These are phyloP conservation scores for Alternaria triticina DNA, from an alignment of 2,329 filamentous ascomycete genomes.

Conservation along the genomic window DNA sequence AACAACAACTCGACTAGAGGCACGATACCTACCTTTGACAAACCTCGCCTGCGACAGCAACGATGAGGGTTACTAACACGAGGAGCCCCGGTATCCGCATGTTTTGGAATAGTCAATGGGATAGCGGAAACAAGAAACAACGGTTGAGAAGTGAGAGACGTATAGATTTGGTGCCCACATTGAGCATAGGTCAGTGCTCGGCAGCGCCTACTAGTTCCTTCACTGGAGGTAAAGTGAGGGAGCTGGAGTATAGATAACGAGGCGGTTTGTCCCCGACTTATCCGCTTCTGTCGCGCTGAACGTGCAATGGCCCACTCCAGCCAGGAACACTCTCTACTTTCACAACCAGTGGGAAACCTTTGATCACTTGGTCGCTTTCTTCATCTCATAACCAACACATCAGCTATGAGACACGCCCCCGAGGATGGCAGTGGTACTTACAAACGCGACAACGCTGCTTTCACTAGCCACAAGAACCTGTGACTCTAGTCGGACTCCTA, in stretches of 20 bases:
- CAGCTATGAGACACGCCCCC: neutral
- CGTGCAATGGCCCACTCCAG: neutral
- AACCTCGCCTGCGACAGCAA: neutral
- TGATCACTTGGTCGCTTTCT: neutral
- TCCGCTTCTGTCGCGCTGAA: neutral
- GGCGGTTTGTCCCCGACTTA: neutral
- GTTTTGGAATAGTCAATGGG: neutral
- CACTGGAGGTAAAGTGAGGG: neutral
- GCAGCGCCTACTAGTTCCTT: neutral
- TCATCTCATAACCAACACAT: neutral
- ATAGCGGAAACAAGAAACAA: neutral
- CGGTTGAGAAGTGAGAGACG: neutral
- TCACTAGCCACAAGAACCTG: neutral
- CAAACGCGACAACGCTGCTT: neutral
- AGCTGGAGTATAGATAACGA: neutral
- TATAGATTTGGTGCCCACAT: neutral
- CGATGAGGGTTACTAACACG: neutral
- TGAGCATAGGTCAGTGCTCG: neutral
- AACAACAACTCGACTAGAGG: neutral
- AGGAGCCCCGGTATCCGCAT: neutral
- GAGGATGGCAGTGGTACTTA: neutral
- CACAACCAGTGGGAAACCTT: neutral
- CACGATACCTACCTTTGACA: neutral
- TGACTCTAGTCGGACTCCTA: neutral
- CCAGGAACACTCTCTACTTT: neutral